Conservation (phyloP, 176 grass and related monocot genomes). For the Zoysia pacifica region DNA sequence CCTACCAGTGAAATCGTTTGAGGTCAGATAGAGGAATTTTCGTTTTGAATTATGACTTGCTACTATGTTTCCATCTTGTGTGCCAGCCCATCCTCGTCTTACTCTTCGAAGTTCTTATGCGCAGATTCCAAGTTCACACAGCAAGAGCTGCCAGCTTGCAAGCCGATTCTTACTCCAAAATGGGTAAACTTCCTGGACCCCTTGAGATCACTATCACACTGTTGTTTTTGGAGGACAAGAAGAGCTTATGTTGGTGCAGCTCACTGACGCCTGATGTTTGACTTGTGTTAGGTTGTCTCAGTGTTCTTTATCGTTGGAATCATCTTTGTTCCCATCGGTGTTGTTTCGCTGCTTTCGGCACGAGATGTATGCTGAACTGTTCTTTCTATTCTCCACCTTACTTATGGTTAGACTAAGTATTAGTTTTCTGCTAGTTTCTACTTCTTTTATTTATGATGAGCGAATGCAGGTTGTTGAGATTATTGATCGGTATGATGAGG, state of each 20-base stretch:
- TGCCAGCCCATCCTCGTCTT: not conserved
- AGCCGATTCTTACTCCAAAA: constrained; percentile 95
- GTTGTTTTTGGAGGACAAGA: not conserved
- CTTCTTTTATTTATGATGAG: constrained; percentile 5
- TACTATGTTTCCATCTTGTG: not conserved
- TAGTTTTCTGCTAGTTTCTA: not conserved
- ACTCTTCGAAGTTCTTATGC: constrained; percentile 11
- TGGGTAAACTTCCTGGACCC: constrained; percentile 59
- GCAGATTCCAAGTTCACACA: constrained; percentile 97
- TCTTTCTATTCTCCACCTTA: constrained; percentile 16
- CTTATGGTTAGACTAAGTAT: not conserved
- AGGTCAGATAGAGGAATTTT: not conserved
- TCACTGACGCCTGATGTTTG: constrained; percentile 23
- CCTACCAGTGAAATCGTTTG: not conserved
- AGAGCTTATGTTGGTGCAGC: not conserved
- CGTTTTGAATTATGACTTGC: not conserved
- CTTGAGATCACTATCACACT: not conserved
- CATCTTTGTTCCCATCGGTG: constrained; percentile 81
- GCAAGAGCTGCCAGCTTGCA: constrained; percentile 95
- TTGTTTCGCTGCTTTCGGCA: constrained; percentile 70
- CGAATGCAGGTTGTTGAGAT: constrained; percentile 85
- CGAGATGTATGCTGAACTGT: constrained; percentile 52
- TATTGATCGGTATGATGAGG: constrained; percentile 70
- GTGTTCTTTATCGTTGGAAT: constrained; percentile 78
- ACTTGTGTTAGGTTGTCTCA: constrained; percentile 69